Base-by-base conservation (phyloP, 2,329 filamentous ascomycete species). In the Pyrenophora graminea region DNA sequence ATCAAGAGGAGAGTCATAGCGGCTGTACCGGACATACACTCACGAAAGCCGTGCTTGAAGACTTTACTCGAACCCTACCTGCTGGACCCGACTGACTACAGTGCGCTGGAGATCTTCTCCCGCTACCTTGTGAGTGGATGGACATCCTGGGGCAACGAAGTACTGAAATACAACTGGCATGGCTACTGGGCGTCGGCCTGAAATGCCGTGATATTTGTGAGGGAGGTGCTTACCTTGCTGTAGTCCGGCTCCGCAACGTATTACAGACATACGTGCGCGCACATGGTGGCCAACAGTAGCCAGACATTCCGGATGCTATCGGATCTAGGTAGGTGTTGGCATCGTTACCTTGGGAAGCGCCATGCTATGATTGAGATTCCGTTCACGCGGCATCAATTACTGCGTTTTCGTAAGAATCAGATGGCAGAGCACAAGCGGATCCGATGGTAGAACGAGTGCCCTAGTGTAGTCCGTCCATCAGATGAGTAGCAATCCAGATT, bases 111-210 rank as follows among this genome's bases (percentile, higher is more conserved):
- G 71, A 77, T 92, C 2, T 94, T 93, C 74, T 87, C 89, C 1
- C 80, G 90, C 48, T 85, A 88, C 66, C 73, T 91, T 38, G 90
- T 89, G 1, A 80, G 84, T 6, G 87, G 87, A 0, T 93, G 90
- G 89, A 89, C 85, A 81, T 82, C 82, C 23, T 92, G 88, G 88
- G 90, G 90, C 3, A 81, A 91, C 60, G 85, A 93, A 63, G 86
- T 83, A 7, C 70, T 90, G 50, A 83, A 82, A 54, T 91, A 88
- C 62, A 90, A 92, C 64, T 78, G 80, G 52, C 70, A 78, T 6
- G 74, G 76, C 6, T 81, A 77, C 63, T 85, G 83, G 82, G 45
- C 53, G 9, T 9, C 32, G 10, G 41, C 36, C 12, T 25, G 30
- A 45, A 45, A 27, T 12, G 36, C 36, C 18, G 40, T 10, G n/a